phyloP scores from a whole-genome alignment of 192 early-diverging fungal species.

The Dissophora ornata region DNA sequence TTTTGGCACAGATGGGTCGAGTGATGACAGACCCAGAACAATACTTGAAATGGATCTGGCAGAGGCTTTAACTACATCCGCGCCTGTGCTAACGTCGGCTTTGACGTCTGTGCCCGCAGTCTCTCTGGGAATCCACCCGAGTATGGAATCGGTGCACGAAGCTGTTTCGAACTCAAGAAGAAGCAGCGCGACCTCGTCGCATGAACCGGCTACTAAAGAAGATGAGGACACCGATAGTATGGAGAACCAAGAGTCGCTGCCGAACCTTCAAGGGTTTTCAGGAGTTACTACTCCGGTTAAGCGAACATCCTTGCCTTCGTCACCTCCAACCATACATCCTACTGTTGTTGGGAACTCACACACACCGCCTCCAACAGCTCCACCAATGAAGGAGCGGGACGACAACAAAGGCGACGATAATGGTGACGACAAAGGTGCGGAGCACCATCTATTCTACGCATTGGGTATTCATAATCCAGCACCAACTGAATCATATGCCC shows the following conservation, averaged over 20 bases:
- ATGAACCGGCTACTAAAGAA: background rate
- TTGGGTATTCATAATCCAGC: slow-evolving; percentile 14
- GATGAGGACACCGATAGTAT: background rate
- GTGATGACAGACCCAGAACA: background rate
- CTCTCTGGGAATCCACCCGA: slow-evolving; percentile 15
- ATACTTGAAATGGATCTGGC: slow-evolving; percentile 12
- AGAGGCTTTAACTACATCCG: slow-evolving; percentile 19
- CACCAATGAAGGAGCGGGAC: too few species aligned
- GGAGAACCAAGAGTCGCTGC: background rate
- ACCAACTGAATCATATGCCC: slow-evolving; percentile 9
- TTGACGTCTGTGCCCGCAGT: background rate
- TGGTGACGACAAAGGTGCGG: background rate
- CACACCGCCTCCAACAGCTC: too few species aligned
- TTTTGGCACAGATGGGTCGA: too few species aligned
- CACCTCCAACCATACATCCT: too few species aligned
- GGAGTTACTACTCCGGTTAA: too few species aligned
- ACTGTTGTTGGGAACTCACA: too few species aligned
- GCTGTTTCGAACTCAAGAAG: background rate
- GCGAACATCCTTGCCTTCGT: too few species aligned
- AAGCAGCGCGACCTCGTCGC: background rate
- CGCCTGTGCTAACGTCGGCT: background rate
- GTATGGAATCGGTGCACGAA: slow-evolving; percentile 19
- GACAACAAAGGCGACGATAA: background rate
- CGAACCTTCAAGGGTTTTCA: too few species aligned
- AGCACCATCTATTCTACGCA: slow-evolving; percentile 18